These are phyloP conservation scores for Sarocladium brachiariae DNA, from an alignment of 2,329 filamentous ascomycete genomes.

Conservation along the genomic window DNA sequence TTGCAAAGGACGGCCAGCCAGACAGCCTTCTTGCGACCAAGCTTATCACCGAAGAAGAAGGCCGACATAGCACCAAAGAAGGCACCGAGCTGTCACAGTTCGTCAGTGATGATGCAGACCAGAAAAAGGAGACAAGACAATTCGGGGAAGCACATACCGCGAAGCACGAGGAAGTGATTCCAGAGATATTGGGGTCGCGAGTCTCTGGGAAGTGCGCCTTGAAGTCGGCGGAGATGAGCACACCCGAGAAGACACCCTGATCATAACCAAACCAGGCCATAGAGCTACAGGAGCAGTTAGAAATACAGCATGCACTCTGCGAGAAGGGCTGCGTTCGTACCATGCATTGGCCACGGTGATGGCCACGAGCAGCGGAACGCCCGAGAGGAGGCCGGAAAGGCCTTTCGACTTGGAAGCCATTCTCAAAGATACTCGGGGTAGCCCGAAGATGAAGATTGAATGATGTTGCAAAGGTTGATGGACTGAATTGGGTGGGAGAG, in stretches of 20 bases:
- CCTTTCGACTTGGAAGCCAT: constrained; percentile 4
- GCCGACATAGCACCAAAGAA: constrained; percentile 25
- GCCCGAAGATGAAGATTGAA: not conserved
- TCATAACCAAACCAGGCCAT: constrained; percentile 29
- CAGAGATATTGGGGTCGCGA: constrained; percentile 31
- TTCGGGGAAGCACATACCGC: constrained; percentile 19
- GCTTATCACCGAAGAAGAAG: constrained; percentile 25
- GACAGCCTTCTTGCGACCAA: constrained; percentile 26
- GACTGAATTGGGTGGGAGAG: not conserved
- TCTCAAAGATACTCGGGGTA: not conserved
- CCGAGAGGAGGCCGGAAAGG: constrained; percentile 16
- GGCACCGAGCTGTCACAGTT: constrained; percentile 21
- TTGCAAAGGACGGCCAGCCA: constrained; percentile 25
- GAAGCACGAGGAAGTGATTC: constrained; percentile 37
- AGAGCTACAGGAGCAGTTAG: constrained; percentile 12
- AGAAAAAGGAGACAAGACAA: no score
- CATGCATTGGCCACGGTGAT: constrained; percentile 22
- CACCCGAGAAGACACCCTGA: constrained; percentile 36
- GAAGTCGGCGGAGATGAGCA: constrained; percentile 34
- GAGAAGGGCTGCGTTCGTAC: not conserved
- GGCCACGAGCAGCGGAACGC: constrained; percentile 17
- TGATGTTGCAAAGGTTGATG: not conserved
- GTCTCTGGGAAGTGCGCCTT: constrained; percentile 30
- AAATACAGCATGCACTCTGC: not conserved
- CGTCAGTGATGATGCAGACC: not conserved